Evolutionary conservation across 768 basidiomycete genomes (phyloP).

Genomic region (Lenzites betulinus): DNA sequence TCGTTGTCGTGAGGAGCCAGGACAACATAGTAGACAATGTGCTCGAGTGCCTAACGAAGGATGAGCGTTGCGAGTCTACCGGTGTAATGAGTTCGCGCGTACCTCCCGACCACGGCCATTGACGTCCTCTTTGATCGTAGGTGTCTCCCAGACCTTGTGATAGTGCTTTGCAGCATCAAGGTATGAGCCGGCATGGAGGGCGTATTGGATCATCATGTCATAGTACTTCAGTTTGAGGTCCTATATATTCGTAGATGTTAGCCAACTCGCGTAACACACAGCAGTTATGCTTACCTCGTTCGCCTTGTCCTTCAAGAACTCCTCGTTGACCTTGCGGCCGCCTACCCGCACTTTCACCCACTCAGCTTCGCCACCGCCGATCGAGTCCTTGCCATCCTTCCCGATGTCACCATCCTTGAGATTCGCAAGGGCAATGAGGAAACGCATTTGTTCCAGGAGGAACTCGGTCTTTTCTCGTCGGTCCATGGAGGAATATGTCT

Average conservation of each 20-base stretch:
- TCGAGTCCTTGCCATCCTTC: slow-evolving; percentile 55
- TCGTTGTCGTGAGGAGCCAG: slow-evolving; percentile 95
- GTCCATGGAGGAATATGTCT: slow-evolving; percentile 99
- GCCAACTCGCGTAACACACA: neutral
- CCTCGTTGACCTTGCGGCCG: slow-evolving; percentile 91
- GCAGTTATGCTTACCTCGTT: slow-evolving; percentile 68
- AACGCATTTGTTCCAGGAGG: slow-evolving; percentile 95
- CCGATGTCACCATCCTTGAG: slow-evolving; percentile 68
- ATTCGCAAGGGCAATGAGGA: slow-evolving; percentile 76
- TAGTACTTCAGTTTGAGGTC: slow-evolving; percentile 96
- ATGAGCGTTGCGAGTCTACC: slow-evolving; percentile 3
- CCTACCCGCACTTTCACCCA: slow-evolving; percentile 94
- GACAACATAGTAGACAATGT: slow-evolving; percentile 92
- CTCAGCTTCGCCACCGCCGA: slow-evolving; percentile 79
- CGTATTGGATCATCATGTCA: slow-evolving; percentile 94
- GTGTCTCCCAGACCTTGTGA: slow-evolving; percentile 96
- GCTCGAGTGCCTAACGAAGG: slow-evolving; percentile 75
- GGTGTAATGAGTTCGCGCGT: slow-evolving; percentile 29
- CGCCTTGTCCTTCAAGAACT: slow-evolving; percentile 84
- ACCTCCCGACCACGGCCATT: slow-evolving; percentile 69
- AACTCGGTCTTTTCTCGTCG: slow-evolving; percentile 98
- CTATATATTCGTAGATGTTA: slow-evolving; percentile 41
- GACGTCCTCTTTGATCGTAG: slow-evolving; percentile 86
- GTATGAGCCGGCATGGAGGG: slow-evolving; percentile 80
- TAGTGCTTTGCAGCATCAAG: slow-evolving; percentile 95